Evolutionary conservation across 83 land plant genomes (phyloP).

Genomic region (Larix sibirica): DNA sequence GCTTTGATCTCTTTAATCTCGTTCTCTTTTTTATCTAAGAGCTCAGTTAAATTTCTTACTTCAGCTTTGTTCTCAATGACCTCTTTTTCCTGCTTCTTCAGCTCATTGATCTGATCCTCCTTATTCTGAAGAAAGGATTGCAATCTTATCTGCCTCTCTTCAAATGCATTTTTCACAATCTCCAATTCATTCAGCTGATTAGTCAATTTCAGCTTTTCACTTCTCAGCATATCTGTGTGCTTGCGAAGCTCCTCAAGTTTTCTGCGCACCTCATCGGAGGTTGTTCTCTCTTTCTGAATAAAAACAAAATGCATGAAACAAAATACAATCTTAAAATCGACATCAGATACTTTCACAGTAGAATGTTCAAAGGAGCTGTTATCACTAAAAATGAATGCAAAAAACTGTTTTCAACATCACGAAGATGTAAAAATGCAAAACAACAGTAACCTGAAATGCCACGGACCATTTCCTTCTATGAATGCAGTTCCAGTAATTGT

Average conservation of each 20-base stretch:
- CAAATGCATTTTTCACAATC: neutral
- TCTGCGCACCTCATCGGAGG: neutral
- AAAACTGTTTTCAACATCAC: neutral
- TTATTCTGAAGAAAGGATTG: slow-evolving; percentile 8
- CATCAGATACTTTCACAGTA: neutral
- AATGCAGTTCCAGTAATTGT: neutral
- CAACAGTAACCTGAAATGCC: neutral
- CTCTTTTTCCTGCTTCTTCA: neutral
- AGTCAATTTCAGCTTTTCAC: slow-evolving; percentile 4
- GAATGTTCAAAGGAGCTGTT: neutral
- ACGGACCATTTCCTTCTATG: neutral
- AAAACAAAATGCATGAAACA: neutral
- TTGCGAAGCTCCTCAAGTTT: neutral
- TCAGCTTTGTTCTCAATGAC: neutral
- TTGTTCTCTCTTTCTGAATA: slow-evolving; percentile 8
- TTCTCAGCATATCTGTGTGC: slow-evolving; percentile 3
- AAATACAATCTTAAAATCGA: neutral
- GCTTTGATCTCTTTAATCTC: slow-evolving; percentile 15
- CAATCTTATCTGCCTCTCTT: slow-evolving; percentile 3
- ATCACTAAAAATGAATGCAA: neutral
- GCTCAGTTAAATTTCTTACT: slow-evolving; percentile 2
- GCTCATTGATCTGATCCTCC: slow-evolving; percentile 4
- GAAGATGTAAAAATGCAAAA: neutral
- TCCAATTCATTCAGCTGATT: slow-evolving; percentile 1
- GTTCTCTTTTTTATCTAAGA: slow-evolving; percentile 10